These are phyloP conservation scores for Abelmoschus esculentus DNA, from an alignment of 345 rosid genomes.

Conservation along the genomic window DNA sequence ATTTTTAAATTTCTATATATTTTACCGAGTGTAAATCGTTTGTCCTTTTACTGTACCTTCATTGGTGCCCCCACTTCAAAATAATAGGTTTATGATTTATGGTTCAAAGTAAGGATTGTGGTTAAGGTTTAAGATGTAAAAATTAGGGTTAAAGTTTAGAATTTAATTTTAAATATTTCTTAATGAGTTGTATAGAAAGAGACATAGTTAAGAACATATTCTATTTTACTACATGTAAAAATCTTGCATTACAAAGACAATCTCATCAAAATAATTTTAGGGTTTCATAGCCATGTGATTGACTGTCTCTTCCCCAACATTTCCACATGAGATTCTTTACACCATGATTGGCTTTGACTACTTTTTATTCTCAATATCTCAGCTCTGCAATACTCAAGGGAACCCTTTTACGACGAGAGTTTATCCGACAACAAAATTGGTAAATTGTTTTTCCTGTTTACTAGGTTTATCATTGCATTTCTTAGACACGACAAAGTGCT, in stretches of 20 bases:
- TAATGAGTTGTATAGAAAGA: no score
- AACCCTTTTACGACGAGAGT: slow-evolving; percentile 11
- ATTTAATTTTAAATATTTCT: no score
- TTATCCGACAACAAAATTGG: neutral
- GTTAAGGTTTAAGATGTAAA: no score
- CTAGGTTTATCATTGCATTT: neutral
- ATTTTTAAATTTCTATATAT: no score
- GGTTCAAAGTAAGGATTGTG: no score
- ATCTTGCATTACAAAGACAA: slow-evolving; percentile 12
- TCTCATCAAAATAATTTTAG: neutral
- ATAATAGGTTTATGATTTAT: no score
- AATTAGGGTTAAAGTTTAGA: no score
- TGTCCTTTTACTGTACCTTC: no score
- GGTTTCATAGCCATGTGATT: slow-evolving; percentile 13
- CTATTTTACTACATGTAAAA: no score
- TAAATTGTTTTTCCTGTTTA: neutral
- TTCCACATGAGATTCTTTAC: slow-evolving; percentile 64
- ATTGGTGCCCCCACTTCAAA: no score
- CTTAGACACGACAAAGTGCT: slow-evolving; percentile 1
- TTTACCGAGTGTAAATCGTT: no score
- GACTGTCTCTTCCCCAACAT: slow-evolving; percentile 48
- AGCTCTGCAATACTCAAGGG: slow-evolving; percentile 20
- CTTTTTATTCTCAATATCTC: slow-evolving; percentile 26
- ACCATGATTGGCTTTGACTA: slow-evolving; percentile 77
- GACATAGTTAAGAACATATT: no score